phyloP scores from a whole-genome alignment of 345 rosid genomes.

The Hibiscus syriacus region DNA sequence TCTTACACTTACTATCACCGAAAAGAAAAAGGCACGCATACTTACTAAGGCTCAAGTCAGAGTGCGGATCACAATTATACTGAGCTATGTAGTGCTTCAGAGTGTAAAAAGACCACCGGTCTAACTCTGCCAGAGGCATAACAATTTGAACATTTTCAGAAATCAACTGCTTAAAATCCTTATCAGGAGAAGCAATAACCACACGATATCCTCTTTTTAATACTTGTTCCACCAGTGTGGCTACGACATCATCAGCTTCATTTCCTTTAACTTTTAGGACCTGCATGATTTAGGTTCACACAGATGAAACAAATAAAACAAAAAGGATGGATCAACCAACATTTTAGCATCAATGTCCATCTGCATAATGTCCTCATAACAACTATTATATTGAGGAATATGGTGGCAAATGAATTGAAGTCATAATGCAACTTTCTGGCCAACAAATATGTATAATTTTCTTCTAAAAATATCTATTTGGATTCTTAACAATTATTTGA shows the following conservation, averaged over 20 bases:
- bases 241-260: conserved; percentile 93
- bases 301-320: background rate
- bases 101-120: conserved; percentile 90
- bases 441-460: background rate
- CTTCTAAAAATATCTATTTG: background rate
- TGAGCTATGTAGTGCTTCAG: conserved; percentile 71
- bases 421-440: background rate
- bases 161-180: conserved; percentile 92
- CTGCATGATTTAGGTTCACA: conserved; percentile 29
- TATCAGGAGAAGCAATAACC: conserved; percentile 91
- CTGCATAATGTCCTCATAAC: background rate
- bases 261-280: conserved; percentile 66
- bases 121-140: conserved; percentile 63
- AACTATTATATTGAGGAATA: background rate
- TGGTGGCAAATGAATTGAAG: background rate
- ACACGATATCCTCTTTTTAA: conserved; percentile 49
- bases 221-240: conserved; percentile 68
- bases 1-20: background rate
- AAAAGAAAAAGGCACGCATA: conserved; percentile 5
- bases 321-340: background rate
- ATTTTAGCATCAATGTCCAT: background rate
- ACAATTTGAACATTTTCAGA: conserved; percentile 89
- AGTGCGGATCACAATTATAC: conserved; percentile 68
- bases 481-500: background rate
- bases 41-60: conserved; percentile 87